A percentile compares a stretch with the other conserved stretches of the same genome.
phyloP scores from a whole-genome alignment of 2,329 filamentous ascomycete species.

The Apiospora pterosperma region DNA sequence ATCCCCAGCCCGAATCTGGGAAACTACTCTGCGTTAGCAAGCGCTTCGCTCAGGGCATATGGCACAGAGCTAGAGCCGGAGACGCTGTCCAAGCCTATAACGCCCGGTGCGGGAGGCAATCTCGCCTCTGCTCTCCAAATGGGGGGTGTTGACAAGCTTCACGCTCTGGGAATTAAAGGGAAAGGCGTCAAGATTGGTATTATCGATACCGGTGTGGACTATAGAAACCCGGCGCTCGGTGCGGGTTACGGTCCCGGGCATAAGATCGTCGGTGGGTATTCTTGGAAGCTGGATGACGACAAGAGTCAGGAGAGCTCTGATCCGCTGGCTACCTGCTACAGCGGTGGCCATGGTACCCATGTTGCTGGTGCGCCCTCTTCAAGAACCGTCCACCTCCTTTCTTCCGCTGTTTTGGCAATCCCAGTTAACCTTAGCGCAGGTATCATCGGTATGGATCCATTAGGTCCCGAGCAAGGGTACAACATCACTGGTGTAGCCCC shows the following conservation, averaged over 20 bases:
- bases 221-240: slow-evolving; percentile 12
- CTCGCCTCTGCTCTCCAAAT: background rate
- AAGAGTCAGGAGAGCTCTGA: slow-evolving; percentile 10
- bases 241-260: slow-evolving; percentile 12
- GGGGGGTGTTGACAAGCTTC: slow-evolving; percentile 13
- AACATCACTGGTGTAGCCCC: slow-evolving; percentile 14
- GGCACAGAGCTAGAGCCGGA: background rate
- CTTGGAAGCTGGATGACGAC: slow-evolving; percentile 10
- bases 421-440: background rate
- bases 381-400: background rate
- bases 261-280: slow-evolving; percentile 12
- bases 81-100: background rate
- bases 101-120: background rate
- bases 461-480: background rate
- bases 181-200: slow-evolving; percentile 16
- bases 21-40: background rate
- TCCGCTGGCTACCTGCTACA: background rate
- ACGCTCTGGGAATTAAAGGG: slow-evolving; percentile 13
- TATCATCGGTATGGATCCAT: background rate
- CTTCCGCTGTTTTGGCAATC: too few species aligned
- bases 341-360: slow-evolving; percentile 13
- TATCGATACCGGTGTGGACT: slow-evolving; percentile 16
- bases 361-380: slow-evolving; percentile 11
- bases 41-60: background rate
- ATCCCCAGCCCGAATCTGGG: background rate